Conservation (phyloP, 768 basidiomycete genomes). For the Phaeotremella fagi region DNA sequence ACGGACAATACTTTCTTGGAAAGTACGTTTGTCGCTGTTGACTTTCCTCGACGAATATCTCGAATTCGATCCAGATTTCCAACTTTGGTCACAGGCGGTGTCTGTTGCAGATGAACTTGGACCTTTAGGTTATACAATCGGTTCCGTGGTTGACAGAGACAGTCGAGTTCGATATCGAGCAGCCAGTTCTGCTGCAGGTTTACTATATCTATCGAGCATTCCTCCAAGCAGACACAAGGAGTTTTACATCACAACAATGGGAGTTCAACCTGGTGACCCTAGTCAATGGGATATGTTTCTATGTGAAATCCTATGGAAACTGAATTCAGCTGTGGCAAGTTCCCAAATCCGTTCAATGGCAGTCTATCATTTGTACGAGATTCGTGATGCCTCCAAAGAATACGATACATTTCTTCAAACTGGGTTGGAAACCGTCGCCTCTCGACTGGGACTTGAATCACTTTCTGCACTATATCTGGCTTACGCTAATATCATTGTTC, state of each 20-base stretch:
- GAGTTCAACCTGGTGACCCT: slow-evolving; percentile 16
- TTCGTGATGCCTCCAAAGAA: slow-evolving; percentile 50
- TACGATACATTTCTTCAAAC: slow-evolving; percentile 46
- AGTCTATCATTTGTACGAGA: slow-evolving; percentile 84
- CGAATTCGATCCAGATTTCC: slow-evolving; percentile 56
- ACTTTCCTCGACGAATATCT: slow-evolving; percentile 67
- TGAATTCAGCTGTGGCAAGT: slow-evolving; percentile 77
- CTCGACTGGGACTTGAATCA: slow-evolving; percentile 61
- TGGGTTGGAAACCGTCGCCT: slow-evolving; percentile 58
- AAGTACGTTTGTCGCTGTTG: slow-evolving; percentile 56
- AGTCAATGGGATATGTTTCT: slow-evolving; percentile 66
- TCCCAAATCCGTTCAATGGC: slow-evolving; percentile 71
- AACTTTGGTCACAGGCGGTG: slow-evolving; percentile 56
- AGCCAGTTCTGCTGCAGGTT: slow-evolving; percentile 55
- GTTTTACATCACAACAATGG: slow-evolving; percentile 26
- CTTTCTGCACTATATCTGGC: slow-evolving; percentile 66
- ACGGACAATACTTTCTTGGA: slow-evolving; percentile 60
- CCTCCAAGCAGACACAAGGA: slow-evolving; percentile 67
- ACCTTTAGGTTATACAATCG: slow-evolving; percentile 55
- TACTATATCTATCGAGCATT: slow-evolving; percentile 66
- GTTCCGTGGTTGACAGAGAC: slow-evolving; percentile 61
- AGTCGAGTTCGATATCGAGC: slow-evolving; percentile 77
- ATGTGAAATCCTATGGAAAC: slow-evolving; percentile 70
- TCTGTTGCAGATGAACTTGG: slow-evolving; percentile 31
- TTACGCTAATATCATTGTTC: slow-evolving; percentile 68